Conservation (phyloP, 2,329 filamentous ascomycete genomes). For the Aureobasidium lini region DNA sequence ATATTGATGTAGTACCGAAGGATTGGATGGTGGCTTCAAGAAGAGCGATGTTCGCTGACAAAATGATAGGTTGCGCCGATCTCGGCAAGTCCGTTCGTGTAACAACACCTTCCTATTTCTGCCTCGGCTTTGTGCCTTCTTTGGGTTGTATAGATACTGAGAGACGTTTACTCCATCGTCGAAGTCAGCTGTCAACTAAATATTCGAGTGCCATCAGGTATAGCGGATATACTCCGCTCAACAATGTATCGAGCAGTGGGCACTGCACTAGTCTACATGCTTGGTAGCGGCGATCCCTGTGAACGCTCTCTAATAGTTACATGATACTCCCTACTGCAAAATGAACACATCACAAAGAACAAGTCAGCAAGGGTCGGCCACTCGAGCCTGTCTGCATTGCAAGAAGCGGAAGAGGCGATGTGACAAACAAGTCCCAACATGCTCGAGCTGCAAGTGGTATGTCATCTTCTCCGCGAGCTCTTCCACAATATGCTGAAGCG, state of each 20-base stretch:
- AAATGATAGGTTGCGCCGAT: not conserved
- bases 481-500: too few species aligned
- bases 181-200: not conserved
- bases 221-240: not conserved
- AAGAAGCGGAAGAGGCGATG: too few species aligned
- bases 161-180: not conserved
- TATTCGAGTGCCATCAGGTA: not conserved
- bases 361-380: too few species aligned
- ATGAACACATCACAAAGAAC: too few species aligned
- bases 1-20: not conserved
- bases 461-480: too few species aligned
- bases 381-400: too few species aligned
- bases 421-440: too few species aligned
- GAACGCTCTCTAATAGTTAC: too few species aligned
- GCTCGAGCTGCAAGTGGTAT: too few species aligned
- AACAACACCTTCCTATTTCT: constrained; percentile 8
- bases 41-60: not conserved
- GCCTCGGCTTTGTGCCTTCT: not conserved
- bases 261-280: not conserved
- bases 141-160: not conserved
- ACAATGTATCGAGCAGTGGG: not conserved
- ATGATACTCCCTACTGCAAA: too few species aligned
- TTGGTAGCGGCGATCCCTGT: not conserved
- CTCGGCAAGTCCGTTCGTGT: not conserved
- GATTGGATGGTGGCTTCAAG: not conserved